Evolutionary conservation across 805 yeast genomes (phyloP).

Genomic region (Pichia cabralensis): DNA sequence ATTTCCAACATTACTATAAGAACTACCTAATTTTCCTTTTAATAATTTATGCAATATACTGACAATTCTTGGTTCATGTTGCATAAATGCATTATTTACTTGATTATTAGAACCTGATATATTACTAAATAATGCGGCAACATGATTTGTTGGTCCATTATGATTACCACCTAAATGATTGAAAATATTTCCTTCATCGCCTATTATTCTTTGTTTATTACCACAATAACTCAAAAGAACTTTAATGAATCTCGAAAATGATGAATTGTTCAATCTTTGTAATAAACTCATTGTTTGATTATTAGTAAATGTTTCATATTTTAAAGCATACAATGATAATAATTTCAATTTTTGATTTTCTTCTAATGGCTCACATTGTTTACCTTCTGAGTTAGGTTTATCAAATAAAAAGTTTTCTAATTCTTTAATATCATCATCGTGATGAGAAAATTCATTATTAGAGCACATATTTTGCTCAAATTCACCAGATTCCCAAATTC

Average conservation of each 20-base stretch:
- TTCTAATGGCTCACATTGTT: constrained; percentile 27
- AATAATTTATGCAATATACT: constrained; percentile 31
- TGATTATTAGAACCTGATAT: constrained; percentile 27
- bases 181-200: constrained; percentile 25
- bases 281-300: constrained; percentile 34
- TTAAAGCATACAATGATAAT: constrained; percentile 61
- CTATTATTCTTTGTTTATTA: constrained; percentile 29
- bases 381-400: constrained; percentile 15
- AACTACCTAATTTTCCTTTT: constrained; percentile 27
- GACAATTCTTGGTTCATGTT: constrained; percentile 72
- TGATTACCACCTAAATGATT: constrained; percentile 13
- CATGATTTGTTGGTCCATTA: constrained; percentile 14
- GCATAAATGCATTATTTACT: constrained; percentile 76
- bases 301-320: constrained; percentile 47
- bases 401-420: constrained; percentile 45
- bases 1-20: constrained; percentile 18
- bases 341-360: constrained; percentile 51
- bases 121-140: constrained; percentile 24
- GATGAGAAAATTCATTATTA: constrained; percentile 33
- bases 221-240: constrained; percentile 39
- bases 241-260: constrained; percentile 31
- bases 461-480: constrained; percentile 80
- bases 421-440: constrained; percentile 43
- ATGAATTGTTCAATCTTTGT: constrained; percentile 28
- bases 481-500: constrained; percentile 81